Base-by-base conservation (phyloP, 164 flowering plant genomes). In the Magnolia changhungtana region DNA sequence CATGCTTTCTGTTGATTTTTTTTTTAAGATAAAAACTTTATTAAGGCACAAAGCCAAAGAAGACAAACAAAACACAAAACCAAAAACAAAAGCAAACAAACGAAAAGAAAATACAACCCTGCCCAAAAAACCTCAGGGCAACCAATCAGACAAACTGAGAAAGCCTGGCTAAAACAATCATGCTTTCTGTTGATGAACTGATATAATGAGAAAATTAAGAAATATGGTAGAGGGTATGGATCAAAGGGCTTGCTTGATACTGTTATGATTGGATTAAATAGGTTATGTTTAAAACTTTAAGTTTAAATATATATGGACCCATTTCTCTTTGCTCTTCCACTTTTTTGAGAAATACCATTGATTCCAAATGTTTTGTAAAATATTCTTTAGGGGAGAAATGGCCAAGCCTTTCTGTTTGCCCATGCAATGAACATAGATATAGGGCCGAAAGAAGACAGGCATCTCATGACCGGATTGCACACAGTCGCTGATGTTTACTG, bases 401-500 rank as follows among this genome's bases (percentile, higher is more conserved):
- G 89, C 6, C 80, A 89, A 23, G 90, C 88, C 6, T 89, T 86
- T 79, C 79, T 89, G 61, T 89, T 89, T 73, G 81, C 88, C 23
- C 89, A 87, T 72, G 89, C 87, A 14, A 85, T 85, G 90, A 89
- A 89, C 78, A 80, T 88, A 67, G 74, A 50, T 49, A 82, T 78
- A 19, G 92, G 92, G 51, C 83, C 87, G 0, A 86, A 88, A 74
- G 88, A 84, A 65, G 90, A 89, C 76, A 80, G 89, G 79, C 84
- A 81, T n/a, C 87, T 88, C 20, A 69, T 88, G 80, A 89, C 89
- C 49, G 92, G 92, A 49, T 83, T 86, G 20, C 89, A 86, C 76
- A 88, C 87, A 6, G 90, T 89, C 75, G 89, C 89, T 18, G 92
- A 89, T 80, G 81, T 89, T 55, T 78, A 65, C 69, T 89, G 90